Conservation (phyloP, 2,329 filamentous ascomycete genomes). For the Sporothrix protearum region DNA sequence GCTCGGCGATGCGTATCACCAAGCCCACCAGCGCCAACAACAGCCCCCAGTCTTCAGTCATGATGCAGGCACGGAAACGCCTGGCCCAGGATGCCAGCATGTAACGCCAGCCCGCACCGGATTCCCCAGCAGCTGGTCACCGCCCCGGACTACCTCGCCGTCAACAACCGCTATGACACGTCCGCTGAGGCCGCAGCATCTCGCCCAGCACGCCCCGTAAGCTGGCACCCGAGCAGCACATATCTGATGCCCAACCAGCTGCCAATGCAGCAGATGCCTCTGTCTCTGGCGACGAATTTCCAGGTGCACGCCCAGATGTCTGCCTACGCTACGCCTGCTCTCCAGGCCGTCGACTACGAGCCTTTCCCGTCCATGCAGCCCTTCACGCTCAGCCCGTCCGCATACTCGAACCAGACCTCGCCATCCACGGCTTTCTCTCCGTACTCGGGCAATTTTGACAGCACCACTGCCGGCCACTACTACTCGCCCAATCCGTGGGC, state of each 20-base stretch:
- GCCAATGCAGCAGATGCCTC: conserved; percentile 35
- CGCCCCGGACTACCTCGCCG: conserved; percentile 16
- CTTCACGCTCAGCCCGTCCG: conserved; percentile 50
- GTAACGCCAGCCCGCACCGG: conserved; percentile 17
- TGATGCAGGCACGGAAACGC: conserved; percentile 50
- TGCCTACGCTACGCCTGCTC: conserved; percentile 10
- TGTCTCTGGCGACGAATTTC: conserved; percentile 22
- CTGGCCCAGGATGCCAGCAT: conserved; percentile 41
- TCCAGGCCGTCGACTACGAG: conserved; percentile 33
- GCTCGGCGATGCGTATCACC: conserved; percentile 54
- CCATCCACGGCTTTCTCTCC: conserved; percentile 55
- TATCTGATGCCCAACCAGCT: conserved; percentile 36
- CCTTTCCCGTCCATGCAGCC: conserved; percentile 42
- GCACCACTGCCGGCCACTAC: conserved; percentile 36
- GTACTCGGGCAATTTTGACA: conserved; percentile 39
- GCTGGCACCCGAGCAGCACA: conserved; percentile 67
- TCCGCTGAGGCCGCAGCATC: neutral
- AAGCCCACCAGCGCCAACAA: conserved; percentile 62
- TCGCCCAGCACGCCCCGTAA: conserved; percentile 57
- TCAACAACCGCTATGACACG: neutral
- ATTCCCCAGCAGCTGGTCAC: conserved; percentile 1
- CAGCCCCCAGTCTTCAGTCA: conserved; percentile 56
- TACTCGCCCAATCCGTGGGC: conserved; percentile 41
- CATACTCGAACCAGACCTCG: conserved; percentile 58
- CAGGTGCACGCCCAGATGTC: conserved; percentile 1